Percentiles rank a stretch among this genome's conserved stretches.
phyloP scores from a whole-genome alignment of 495 filamentous ascomycete genomes.

The Tuber borchii region DNA sequence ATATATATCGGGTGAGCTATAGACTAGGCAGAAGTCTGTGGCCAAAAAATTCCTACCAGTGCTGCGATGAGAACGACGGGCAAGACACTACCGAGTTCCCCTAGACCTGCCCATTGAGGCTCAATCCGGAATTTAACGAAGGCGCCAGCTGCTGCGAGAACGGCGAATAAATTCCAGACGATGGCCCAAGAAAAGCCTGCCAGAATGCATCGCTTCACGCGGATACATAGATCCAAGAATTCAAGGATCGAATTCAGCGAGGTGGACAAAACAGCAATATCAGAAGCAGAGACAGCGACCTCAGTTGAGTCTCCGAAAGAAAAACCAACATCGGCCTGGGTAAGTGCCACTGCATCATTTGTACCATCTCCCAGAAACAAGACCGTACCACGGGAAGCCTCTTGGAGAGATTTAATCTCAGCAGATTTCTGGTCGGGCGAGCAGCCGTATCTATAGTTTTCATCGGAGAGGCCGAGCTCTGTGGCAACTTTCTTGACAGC shows the following conservation, averaged over 20 bases:
- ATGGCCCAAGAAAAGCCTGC: conserved; percentile 71
- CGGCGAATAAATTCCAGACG: conserved; percentile 66
- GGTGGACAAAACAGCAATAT: conserved; percentile 60
- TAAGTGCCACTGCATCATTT: conserved; percentile 70
- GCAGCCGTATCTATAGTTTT: conserved; percentile 21
- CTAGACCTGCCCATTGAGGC: conserved; percentile 67
- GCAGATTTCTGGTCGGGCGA: conserved; percentile 33
- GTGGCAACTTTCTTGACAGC: conserved; percentile 54
- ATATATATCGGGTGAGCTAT: not conserved
- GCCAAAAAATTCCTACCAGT: conserved; percentile 31
- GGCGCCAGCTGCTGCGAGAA: conserved; percentile 63
- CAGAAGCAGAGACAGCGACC: conserved; percentile 60
- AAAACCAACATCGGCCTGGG: conserved; percentile 65
- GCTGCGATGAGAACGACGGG: conserved; percentile 59
- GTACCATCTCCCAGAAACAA: conserved; percentile 74
- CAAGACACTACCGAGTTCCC: conserved; percentile 70
- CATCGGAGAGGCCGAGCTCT: conserved; percentile 50
- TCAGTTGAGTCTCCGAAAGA: conserved; percentile 54
- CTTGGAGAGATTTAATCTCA: conserved; percentile 30
- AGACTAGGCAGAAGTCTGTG: not conserved
- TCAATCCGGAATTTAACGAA: conserved; percentile 60
- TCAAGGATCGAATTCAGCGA: conserved; percentile 53
- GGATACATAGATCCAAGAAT: conserved; percentile 55
- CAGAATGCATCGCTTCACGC: conserved; percentile 52
- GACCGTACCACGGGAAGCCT: conserved; percentile 42